These are phyloP conservation scores for Penicillium waksmanii DNA, from an alignment of 495 filamentous ascomycete species.

Conservation along the genomic window DNA sequence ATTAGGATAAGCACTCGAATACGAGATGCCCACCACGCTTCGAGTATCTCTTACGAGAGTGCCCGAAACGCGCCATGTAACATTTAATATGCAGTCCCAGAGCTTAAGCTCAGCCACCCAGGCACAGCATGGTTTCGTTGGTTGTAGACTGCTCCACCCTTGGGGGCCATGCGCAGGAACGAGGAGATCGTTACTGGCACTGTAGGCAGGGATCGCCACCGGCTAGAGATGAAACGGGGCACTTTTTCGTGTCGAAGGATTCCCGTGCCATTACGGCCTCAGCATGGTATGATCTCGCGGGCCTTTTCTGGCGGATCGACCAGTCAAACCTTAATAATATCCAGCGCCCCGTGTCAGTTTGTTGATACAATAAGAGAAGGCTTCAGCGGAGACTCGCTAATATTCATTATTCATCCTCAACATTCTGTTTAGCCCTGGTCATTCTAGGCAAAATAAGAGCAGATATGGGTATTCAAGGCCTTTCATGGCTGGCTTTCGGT, in stretches of 20 bases:
- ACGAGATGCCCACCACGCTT: constrained; percentile 2
- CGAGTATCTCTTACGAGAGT: constrained; percentile 3
- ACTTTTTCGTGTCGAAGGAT: constrained; percentile 1
- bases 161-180: constrained; percentile 2
- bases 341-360: neutral
- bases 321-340: neutral
- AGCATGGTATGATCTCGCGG: neutral
- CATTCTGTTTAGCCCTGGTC: neutral
- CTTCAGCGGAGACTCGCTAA: neutral
- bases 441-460: no score
- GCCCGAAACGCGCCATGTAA: constrained; percentile 1
- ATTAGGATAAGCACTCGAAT: constrained; percentile 2
- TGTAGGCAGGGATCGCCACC: neutral
- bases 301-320: neutral
- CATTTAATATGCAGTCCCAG: constrained; percentile 1
- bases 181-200: neutral
- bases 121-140: neutral
- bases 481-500: constrained; percentile 6
- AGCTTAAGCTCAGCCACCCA: constrained; percentile 5
- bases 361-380: constrained; percentile 1
- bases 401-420: neutral
- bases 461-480: constrained; percentile 1
- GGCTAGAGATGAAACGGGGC: neutral
- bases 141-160: neutral
- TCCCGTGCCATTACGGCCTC: neutral